phyloP scores from a whole-genome alignment of 2,329 filamentous ascomycete genomes.

The Epichloe sp. region DNA sequence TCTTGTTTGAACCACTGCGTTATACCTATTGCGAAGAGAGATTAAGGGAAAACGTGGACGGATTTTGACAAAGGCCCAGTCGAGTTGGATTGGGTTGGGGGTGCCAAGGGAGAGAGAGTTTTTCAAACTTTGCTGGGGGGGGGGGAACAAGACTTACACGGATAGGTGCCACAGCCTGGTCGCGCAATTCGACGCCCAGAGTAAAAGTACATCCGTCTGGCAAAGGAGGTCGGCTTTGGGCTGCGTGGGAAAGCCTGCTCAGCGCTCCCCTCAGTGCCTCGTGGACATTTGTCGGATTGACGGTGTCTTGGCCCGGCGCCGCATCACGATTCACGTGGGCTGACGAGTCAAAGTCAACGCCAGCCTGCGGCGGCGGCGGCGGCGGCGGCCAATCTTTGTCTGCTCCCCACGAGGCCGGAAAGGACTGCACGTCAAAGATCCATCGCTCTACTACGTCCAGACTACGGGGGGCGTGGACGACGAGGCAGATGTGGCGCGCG shows the following conservation, averaged over 20 bases:
- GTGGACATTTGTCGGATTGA: conserved; percentile 49
- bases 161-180: conserved; percentile 44
- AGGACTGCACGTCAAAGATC: conserved; percentile 43
- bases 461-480: conserved; percentile 27
- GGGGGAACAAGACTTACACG: conserved; percentile 27
- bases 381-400: background rate
- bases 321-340: conserved; percentile 15
- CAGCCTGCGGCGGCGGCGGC: background rate
- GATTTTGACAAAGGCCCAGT: no score
- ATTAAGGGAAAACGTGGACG: no score
- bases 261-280: conserved; percentile 61
- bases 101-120: conserved; percentile 24
- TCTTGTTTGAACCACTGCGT: background rate
- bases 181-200: conserved; percentile 58
- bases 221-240: conserved; percentile 41
- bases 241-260: conserved; percentile 46
- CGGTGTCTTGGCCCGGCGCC: conserved; percentile 11
- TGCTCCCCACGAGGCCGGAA: conserved; percentile 24
- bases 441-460: conserved; percentile 43
- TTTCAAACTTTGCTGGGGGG: conserved; percentile 4
- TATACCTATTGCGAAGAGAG: background rate
- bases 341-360: background rate
- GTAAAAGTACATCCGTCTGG: conserved; percentile 60
- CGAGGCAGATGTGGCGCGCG: conserved; percentile 34
- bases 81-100: conserved; percentile 21